Evolutionary conservation across 768 basidiomycete genomes (phyloP).

Genomic region (Arthromyces matolae): DNA sequence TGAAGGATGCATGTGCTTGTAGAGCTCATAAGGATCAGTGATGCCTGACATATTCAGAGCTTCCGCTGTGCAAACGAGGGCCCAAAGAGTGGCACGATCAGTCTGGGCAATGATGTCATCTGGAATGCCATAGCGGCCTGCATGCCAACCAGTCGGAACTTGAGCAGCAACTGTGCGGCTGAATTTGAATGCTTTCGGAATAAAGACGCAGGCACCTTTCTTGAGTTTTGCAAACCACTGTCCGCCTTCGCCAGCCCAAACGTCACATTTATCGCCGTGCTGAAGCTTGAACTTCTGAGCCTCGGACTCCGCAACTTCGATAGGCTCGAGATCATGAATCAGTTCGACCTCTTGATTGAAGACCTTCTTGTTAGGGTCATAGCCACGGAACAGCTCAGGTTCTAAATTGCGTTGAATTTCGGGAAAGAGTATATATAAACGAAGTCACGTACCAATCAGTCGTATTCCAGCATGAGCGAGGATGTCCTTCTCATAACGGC

Average conservation of each 20-base stretch:
- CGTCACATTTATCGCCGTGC: conserved; percentile 94
- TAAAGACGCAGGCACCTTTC: conserved; percentile 89
- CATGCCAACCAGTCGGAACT: conserved; percentile 96
- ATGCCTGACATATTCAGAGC: conserved; percentile 96
- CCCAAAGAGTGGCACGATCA: conserved; percentile 92
- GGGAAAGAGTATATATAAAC: background rate
- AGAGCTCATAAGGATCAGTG: conserved; percentile 96
- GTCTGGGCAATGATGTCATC: conserved; percentile 93
- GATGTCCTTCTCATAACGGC: conserved; percentile 93
- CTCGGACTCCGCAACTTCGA: conserved; percentile 89
- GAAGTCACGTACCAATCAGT: conserved; percentile 70
- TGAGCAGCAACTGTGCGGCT: conserved; percentile 94
- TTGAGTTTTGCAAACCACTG: conserved; percentile 99
- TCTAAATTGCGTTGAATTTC: conserved; percentile 45
- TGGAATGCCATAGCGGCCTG: conserved; percentile 94
- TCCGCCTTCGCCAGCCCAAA: conserved; percentile 89
- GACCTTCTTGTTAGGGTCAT: conserved; percentile 95
- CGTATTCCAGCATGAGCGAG: conserved; percentile 88
- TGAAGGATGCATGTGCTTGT: conserved; percentile 94
- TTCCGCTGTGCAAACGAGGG: conserved; percentile 90
- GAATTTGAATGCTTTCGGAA: conserved; percentile 95
- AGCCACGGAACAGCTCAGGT: conserved; percentile 96
- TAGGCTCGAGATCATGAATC: conserved; percentile 92
- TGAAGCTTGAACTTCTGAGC: conserved; percentile 95
- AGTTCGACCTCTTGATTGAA: conserved; percentile 98